A percentile compares a stretch with the other conserved stretches of the same genome.
Conservation (phyloP, 441 rosid genomes). For the Mallotus japonicus region DNA sequence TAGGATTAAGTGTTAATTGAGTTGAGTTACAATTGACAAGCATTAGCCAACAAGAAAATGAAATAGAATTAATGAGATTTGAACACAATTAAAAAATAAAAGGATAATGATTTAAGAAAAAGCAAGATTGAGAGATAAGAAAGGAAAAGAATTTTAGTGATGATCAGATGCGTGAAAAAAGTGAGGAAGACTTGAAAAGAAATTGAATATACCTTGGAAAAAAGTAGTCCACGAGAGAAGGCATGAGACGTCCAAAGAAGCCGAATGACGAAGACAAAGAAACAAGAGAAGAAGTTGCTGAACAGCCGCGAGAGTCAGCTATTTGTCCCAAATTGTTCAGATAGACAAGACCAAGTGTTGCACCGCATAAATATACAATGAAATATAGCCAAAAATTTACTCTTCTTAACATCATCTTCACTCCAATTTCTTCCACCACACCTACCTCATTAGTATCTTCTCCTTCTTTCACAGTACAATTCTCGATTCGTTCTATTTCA, state of each 20-base stretch:
- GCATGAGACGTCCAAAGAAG: constrained; percentile 88
- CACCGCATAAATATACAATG: constrained; percentile 58
- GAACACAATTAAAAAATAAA: no score
- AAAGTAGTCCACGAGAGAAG: constrained; percentile 62
- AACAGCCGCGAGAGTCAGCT: constrained; percentile 69
- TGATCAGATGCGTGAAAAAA: not conserved
- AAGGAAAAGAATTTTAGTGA: no score
- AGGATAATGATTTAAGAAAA: not conserved
- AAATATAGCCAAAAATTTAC: constrained; percentile 77
- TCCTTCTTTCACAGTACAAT: constrained; percentile 12
- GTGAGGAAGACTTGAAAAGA: not conserved
- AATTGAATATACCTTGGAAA: constrained; percentile 47
- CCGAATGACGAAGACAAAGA: constrained; percentile 78
- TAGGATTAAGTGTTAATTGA: no score
- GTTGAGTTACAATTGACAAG: no score
- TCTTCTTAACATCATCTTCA: constrained; percentile 47
- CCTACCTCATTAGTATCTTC: not conserved
- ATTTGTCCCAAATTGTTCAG: constrained; percentile 89
- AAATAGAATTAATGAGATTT: not conserved
- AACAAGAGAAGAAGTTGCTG: constrained; percentile 55
- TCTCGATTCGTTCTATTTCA: constrained; percentile 14
- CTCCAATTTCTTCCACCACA: constrained; percentile 66
- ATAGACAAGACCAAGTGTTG: constrained; percentile 73
- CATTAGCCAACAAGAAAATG: not conserved
- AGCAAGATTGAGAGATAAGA: not conserved